Evolutionary conservation across 495 filamentous ascomycete genomes (phyloP).

Genomic region (Opeltia flavorubescens): DNA sequence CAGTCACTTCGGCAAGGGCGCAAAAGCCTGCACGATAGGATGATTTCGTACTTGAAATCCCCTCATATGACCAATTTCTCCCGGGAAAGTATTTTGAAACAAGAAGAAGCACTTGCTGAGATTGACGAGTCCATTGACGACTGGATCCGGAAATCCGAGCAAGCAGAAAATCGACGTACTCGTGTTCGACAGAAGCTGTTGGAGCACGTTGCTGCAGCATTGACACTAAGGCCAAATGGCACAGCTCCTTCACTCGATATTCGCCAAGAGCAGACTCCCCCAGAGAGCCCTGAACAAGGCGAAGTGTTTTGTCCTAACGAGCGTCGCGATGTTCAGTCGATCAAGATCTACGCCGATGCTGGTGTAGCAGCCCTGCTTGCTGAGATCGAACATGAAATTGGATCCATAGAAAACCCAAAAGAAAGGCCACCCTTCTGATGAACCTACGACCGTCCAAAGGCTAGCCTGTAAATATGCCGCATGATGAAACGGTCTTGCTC

Average conservation of each 20-base stretch:
- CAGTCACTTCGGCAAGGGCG: slow-evolving; percentile 52
- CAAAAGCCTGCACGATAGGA: slow-evolving; percentile 51
- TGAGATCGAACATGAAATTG: slow-evolving; percentile 47
- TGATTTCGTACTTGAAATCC: slow-evolving; percentile 53
- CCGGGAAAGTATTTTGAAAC: slow-evolving; percentile 53
- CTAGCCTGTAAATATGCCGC: no score
- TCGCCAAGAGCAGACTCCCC: slow-evolving; percentile 19
- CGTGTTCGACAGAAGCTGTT: slow-evolving; percentile 61
- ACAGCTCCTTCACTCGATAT: neutral
- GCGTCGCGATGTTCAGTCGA: slow-evolving; percentile 30
- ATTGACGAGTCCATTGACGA: slow-evolving; percentile 62
- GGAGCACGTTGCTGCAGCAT: slow-evolving; percentile 55
- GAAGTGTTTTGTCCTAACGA: slow-evolving; percentile 8
- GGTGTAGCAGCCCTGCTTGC: slow-evolving; percentile 48
- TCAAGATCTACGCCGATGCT: slow-evolving; percentile 40
- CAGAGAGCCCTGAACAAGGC: slow-evolving; percentile 24
- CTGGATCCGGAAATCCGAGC: slow-evolving; percentile 58
- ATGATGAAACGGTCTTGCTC: no score
- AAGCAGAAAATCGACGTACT: slow-evolving; percentile 57
- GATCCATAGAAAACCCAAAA: slow-evolving; percentile 26
- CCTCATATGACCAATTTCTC: slow-evolving; percentile 49
- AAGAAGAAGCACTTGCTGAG: slow-evolving; percentile 58
- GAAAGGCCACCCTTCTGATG: no score
- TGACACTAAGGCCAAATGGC: slow-evolving; percentile 17
- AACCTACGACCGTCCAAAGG: neutral